Evolutionary conservation across 768 basidiomycete species (phyloP), one percentile per base, ranked within the genome.

Genomic region (Termitomyces sp.): DNA sequence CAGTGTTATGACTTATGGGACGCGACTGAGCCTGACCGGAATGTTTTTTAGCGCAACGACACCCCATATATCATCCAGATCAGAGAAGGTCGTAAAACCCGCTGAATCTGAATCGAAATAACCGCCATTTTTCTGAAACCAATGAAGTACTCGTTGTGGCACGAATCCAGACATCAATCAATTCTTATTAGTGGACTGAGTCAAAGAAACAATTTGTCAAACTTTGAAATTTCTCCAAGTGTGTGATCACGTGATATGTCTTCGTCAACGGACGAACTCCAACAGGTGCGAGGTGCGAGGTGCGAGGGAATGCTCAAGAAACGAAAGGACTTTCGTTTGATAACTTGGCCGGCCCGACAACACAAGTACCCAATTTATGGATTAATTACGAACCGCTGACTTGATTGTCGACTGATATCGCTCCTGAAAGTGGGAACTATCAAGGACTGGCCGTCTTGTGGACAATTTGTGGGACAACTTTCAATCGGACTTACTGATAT

Each of bases 41-140:
- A 96, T 85, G 68, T 93, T 85, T 59, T 77, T 71, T 36, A 91
- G 67, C 0, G 95, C 94, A 33, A 92, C 71, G 0, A 82, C 88
- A 26, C 94, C 93, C 24, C 88, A 82, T 36, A 92, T 91, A 43
- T 81, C 82, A 42, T 78, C 82, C 26, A 82, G 76, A 36, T 72
- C 67, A 4, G 80, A 73, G 37, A 89, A 75, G 16, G 65, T 68
- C 2, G 67, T 70, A 58, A 85, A 73, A 24, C 77, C 82, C 62
- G 88, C 75, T 2, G 71, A 67, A 40, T 65, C 54, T 0, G 60
- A 42, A 59, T 90, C 86, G n/a, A 89, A 37, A 5, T 58, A 61
- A 0, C 85, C 88, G 46, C 79, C 72, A 55, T 81, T 73, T 0
- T 67, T 53, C 60, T 76, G 71, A 67, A 89, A 89, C 89, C 89